Evolutionary conservation across 352 stramenopile species (phyloP), one percentile per base, ranked within the genome.

Genomic region (Pythium brassicae): DNA sequence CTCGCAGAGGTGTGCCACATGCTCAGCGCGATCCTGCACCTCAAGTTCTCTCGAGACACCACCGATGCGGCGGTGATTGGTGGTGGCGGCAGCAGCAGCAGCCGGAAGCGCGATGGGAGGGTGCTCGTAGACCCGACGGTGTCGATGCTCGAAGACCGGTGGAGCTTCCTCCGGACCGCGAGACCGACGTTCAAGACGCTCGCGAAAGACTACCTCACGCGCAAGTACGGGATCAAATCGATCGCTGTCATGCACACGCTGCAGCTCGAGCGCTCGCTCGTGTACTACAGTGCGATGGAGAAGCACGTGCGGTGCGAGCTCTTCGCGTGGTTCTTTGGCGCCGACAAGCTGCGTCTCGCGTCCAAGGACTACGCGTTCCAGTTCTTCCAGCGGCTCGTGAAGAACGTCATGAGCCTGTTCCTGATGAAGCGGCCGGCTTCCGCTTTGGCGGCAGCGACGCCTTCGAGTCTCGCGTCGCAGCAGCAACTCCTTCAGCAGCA

Each of bases 211-310:
- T 80, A 75, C 32, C 66, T 89, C 15, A 62, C 67, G 11, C 76
- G 79, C 17, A 87, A 87, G 57, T 89, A 89, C 47, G 79, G 79
- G 23, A 87, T 89, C 51, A 86, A 86, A 52, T 86, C 79, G 12
- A 87, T 89, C 35, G 79, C 79, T 1, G 57, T 81, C 27, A 85
- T 87, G 73, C 69, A 89, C 57, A 72, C 75, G 17, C 49, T 86
- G 39, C 79, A 89, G 57, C 74, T 89, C 11, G 77, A 89, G 53
- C 74, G 76, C 7, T 89, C 79, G 14, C 66, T 89, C n/a, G 48
- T 84, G 4, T 66, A 85, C 47, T 87, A 83, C 58, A 59, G 51
- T 23, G 59, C 61, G 3, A 74, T 65, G 6, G 65, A 78, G n/a
- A 68, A 71, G 8, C 69, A 89, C 53, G 57, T 69, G 10, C 77